Evolutionary conservation across 495 filamentous ascomycete species (phyloP), one percentile per base, ranked within the genome.

Genomic region (Chlorociboria aeruginascens): DNA sequence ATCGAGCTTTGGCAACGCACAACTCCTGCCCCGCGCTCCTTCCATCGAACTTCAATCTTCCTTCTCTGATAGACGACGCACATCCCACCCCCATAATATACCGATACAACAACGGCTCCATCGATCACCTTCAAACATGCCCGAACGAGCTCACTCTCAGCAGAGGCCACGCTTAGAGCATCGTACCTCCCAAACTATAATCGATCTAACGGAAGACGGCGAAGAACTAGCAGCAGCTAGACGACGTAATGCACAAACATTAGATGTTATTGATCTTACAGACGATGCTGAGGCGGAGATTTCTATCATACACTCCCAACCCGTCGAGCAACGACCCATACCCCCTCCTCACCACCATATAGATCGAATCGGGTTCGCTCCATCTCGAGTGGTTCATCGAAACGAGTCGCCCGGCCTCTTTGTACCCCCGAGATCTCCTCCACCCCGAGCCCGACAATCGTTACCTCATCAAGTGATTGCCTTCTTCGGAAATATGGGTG

Each of bases 141-240:
- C 39, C 32, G 25, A 54, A 9, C 40, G 42, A 16, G 39, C 52
- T 14, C 46, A 52, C 10, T 40, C 53, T 8, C 42, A 52, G 46
- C 49, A 32, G 13, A 41, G 57, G 34, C 51, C 56, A 39, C 49
- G 51, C 10, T 48, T 53, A 32, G 51, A 56, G 45, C 52, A 57
- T 45, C 52, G 49, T 38, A 25, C 52, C 31, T 61, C 62, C 37
- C 51, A 56, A 45, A 60, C 62, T 14, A 40, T 20, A 30, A 68
- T 68, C 43, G 65, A 68, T 48, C 57, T 68, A 8, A 68, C 65
- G n/a, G 62, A 66, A 17, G 65, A 63, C 1, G 35, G 58, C n/a
- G 61, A 65, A 8, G 61, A 65, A 25, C 31, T 38, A 33, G 50
- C 39, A 32, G 37, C 40, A 31, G 40, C 31, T 40, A 56, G 56